Conservation (phyloP, 2,329 filamentous ascomycete species). For the Dactylella cylindrospora region DNA sequence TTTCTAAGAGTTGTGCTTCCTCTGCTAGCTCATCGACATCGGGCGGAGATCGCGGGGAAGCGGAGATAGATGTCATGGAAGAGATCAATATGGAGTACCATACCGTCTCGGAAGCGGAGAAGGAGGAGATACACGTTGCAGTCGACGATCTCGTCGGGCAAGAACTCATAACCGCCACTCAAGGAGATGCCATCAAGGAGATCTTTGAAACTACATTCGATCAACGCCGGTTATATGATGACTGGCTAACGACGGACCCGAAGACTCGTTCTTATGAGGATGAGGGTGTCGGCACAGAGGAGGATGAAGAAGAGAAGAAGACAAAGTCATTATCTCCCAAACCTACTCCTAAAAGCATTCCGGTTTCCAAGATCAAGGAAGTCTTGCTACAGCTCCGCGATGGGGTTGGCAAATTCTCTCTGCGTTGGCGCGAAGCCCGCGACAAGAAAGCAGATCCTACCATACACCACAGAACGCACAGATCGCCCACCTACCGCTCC, state of each 20-base stretch:
- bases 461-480: slow-evolving; percentile 13
- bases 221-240: slow-evolving; percentile 15
- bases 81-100: slow-evolving; percentile 25
- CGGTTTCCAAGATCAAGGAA: slow-evolving; percentile 16
- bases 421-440: slow-evolving; percentile 25
- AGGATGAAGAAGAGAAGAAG: slow-evolving; percentile 3
- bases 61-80: slow-evolving; percentile 14
- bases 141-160: slow-evolving; percentile 2
- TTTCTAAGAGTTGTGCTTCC: slow-evolving; percentile 19
- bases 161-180: slow-evolving; percentile 14
- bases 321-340: not conserved
- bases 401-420: slow-evolving; percentile 33
- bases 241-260: not conserved
- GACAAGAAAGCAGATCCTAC: slow-evolving; percentile 23
- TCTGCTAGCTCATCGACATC: slow-evolving; percentile 18
- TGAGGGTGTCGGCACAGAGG: slow-evolving; percentile 13
- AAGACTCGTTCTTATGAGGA: slow-evolving; percentile 23
- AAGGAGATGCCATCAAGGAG: slow-evolving; percentile 24
- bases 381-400: slow-evolving; percentile 17
- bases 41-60: slow-evolving; percentile 14
- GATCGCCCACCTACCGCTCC: slow-evolving; percentile 27
- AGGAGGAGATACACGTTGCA: slow-evolving; percentile 14
- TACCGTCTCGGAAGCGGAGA: slow-evolving; percentile 19
- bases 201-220: slow-evolving; percentile 21
- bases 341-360: slow-evolving; percentile 1